Conservation (phyloP, 768 basidiomycete genomes). For the Candolleomyces aberdarensis region DNA sequence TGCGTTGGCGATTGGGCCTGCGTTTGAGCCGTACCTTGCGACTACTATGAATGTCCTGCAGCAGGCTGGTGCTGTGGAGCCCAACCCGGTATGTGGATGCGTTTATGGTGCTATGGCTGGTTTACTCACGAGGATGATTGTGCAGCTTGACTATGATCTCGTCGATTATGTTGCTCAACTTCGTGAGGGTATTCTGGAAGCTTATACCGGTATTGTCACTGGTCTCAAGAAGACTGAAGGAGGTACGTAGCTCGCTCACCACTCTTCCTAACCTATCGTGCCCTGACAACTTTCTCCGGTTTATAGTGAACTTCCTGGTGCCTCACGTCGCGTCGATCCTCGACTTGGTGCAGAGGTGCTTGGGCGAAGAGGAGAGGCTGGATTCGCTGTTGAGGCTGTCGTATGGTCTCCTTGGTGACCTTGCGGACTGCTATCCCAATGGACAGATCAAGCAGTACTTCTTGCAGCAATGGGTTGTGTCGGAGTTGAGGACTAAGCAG, state of each 20-base stretch:
- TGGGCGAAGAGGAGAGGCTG: constrained; percentile 79
- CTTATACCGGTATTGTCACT: constrained; percentile 92
- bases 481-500: constrained; percentile 68
- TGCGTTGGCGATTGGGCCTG: constrained; percentile 83
- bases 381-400: constrained; percentile 72
- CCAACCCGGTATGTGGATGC: constrained; percentile 68
- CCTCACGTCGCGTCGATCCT: constrained; percentile 73
- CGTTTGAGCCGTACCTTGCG: constrained; percentile 85
- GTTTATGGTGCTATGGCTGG: background rate
- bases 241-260: constrained; percentile 40
- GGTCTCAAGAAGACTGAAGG: constrained; percentile 84
- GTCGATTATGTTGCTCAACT: constrained; percentile 89
- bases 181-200: constrained; percentile 94
- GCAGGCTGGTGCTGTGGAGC: constrained; percentile 86
- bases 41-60: constrained; percentile 88
- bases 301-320: constrained; percentile 51
- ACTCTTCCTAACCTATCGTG: no score
- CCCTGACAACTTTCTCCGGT: no score
- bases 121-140: constrained; percentile 10
- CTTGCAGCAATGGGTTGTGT: constrained; percentile 75
- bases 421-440: constrained; percentile 82
- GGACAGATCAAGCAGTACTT: constrained; percentile 80
- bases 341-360: constrained; percentile 74
- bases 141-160: constrained; percentile 79
- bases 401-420: constrained; percentile 88